Base-by-base conservation (phyloP, 108 stramenopile genomes). In the Nitzschia sp. region DNA sequence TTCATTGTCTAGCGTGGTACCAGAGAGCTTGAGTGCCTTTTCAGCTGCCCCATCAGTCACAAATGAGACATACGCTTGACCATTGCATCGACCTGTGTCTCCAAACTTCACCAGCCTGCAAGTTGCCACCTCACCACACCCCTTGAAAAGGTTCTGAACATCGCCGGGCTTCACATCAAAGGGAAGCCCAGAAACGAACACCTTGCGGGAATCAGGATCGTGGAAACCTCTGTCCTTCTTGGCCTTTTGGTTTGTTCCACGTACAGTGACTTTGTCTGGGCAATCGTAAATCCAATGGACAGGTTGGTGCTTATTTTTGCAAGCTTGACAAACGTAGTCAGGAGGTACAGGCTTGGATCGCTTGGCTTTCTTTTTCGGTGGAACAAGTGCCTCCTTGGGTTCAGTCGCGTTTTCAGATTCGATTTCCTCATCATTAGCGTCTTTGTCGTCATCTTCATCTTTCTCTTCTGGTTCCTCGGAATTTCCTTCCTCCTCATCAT, bases 271-370 rank as follows among this genome's bases (percentile, higher is more conserved):
- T 65, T 94, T 94, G 26, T 67, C 48, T 20, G 93, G 90, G 70
- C 93, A 94, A 60, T 94, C 93, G 59, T 94, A 92, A 41, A 94
- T 94, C 93, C 93, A 94, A 70, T 94, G 93, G 17, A 77, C 63
- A n/a, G 75, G 82, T 44, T 43, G 8, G 51, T 77, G 75, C 41
- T 81, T 76, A 67, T 94, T 94, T 63, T 90, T 75, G 62, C 93
- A 94, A 11, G 93, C 93, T 57, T 71, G 69, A 65, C 93, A 94
- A 41, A 80, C 71, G 68, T 94, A 94, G 71, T 92, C 93, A 2
- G 66, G 21, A 7, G 93, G 93, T 21, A 94, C 89, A 41, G 78
- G 80, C 65, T 94, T 94, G 57, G 70, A 69, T 41, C 90, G 88
- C 63, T 80, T 77, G n/a, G 75, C 66, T 66, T 86, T 91, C 69